Conservation (phyloP, 495 filamentous ascomycete species). For the Penicillium angulare region DNA sequence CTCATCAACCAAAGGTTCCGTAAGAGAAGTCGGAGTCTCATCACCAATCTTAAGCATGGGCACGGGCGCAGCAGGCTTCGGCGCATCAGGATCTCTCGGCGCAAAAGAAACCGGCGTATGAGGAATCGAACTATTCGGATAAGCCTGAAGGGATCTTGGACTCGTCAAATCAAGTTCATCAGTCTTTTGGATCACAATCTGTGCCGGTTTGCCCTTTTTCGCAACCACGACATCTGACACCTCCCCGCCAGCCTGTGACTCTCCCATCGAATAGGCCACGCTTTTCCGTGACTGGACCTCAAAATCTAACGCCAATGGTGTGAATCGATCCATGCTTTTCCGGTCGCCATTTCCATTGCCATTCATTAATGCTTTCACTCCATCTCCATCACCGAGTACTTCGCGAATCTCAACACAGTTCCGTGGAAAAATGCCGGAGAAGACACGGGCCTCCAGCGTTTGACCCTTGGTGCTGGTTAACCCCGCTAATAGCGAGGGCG, state of each 20-base stretch:
- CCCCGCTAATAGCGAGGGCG: slow-evolving; percentile 87
- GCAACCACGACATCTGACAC: slow-evolving; percentile 40
- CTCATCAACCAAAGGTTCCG: slow-evolving; percentile 94
- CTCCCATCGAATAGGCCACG: slow-evolving; percentile 27
- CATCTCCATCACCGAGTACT: slow-evolving; percentile 61
- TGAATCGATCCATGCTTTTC: slow-evolving; percentile 25
- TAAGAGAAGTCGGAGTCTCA: slow-evolving; percentile 82
- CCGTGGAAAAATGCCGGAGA: slow-evolving; percentile 93
- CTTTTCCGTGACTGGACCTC: slow-evolving; percentile 28
- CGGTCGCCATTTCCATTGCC: slow-evolving; percentile 22
- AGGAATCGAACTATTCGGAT: slow-evolving; percentile 30
- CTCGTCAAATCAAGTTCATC: slow-evolving; percentile 34
- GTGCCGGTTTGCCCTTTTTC: slow-evolving; percentile 42
- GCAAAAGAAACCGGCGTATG: slow-evolving; percentile 35
- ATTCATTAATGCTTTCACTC: slow-evolving; percentile 27
- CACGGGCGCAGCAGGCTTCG: slow-evolving; percentile 85
- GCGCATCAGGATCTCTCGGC: slow-evolving; percentile 53
- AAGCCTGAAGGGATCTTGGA: slow-evolving; percentile 31
- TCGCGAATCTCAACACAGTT: slow-evolving; percentile 87
- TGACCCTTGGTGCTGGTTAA: slow-evolving; percentile 90
- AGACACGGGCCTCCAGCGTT: slow-evolving; percentile 90
- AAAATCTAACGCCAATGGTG: slow-evolving; percentile 17
- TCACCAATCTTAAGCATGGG: slow-evolving; percentile 97
- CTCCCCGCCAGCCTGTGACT: slow-evolving; percentile 28
- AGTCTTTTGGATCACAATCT: slow-evolving; percentile 40